Evolutionary conservation across 176 grass and related monocot genomes (phyloP).

Genomic region (Eleusine indica): DNA sequence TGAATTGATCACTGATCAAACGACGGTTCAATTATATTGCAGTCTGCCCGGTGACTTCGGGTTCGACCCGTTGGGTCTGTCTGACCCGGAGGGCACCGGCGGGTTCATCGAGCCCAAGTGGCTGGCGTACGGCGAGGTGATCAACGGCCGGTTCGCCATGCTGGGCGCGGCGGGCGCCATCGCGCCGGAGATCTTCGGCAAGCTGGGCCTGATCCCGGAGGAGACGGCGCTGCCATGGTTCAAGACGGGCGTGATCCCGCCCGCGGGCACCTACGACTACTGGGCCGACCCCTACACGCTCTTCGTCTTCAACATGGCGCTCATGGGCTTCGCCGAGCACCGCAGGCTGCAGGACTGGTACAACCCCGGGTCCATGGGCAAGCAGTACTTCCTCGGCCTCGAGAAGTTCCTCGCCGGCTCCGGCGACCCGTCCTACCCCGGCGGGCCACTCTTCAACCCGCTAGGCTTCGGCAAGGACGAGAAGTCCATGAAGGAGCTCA

Average conservation of each 20-base stretch:
- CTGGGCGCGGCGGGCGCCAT: slow-evolving; percentile 69
- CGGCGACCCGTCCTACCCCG: slow-evolving; percentile 78
- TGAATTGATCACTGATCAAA: neutral
- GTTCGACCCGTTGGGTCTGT: slow-evolving; percentile 84
- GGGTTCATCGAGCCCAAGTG: slow-evolving; percentile 97
- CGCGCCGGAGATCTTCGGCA: slow-evolving; percentile 75
- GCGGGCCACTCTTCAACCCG: slow-evolving; percentile 87
- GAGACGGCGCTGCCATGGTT: slow-evolving; percentile 97
- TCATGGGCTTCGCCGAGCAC: slow-evolving; percentile 98
- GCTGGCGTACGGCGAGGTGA: slow-evolving; percentile 91
- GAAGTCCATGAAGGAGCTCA: slow-evolving; percentile 75
- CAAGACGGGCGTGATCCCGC: slow-evolving; percentile 85
- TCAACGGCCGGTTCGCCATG: slow-evolving; percentile 92
- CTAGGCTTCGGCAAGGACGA: slow-evolving; percentile 83
- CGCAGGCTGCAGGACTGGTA: slow-evolving; percentile 94
- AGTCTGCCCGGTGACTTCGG: slow-evolving; percentile 86
- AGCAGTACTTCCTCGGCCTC: slow-evolving; percentile 89
- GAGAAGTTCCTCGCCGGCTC: slow-evolving; percentile 82
- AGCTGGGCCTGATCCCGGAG: slow-evolving; percentile 63
- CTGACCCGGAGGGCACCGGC: slow-evolving; percentile 94
- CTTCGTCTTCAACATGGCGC: slow-evolving; percentile 88
- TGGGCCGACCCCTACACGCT: slow-evolving; percentile 98
- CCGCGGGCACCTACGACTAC: slow-evolving; percentile 82
- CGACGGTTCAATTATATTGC: neutral
- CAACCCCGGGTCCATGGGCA: slow-evolving; percentile 83